Conservation (phyloP, 1,284 basidiomycete genomes). For the Heterobasidion parviporum region DNA sequence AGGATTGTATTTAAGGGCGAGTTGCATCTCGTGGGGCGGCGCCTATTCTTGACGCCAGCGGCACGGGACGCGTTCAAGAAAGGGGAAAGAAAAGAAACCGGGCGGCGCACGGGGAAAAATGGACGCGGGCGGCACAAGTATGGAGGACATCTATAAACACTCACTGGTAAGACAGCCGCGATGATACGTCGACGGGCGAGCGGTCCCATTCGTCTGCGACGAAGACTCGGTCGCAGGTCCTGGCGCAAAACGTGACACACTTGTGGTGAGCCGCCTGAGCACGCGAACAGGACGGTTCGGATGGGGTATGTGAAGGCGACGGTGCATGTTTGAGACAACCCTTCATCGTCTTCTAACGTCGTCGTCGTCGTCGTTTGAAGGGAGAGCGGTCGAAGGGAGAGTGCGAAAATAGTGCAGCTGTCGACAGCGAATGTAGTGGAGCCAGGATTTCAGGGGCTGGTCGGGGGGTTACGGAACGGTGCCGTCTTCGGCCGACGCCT, state of each 20-base stretch:
- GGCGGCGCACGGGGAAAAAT: not conserved
- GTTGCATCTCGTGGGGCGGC: not conserved
- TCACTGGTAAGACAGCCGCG: constrained; percentile 19
- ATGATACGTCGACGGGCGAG: constrained; percentile 19
- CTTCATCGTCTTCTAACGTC: not conserved
- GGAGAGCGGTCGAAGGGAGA: no score
- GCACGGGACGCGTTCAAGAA: not conserved
- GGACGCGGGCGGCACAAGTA: constrained; percentile 1
- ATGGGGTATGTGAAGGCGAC: not conserved
- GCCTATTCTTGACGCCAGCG: not conserved
- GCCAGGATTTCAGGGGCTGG: no score
- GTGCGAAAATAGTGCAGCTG: no score
- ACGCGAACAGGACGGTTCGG: not conserved
- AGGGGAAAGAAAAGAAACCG: not conserved
- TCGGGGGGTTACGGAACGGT: not conserved
- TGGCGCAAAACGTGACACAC: constrained; percentile 17
- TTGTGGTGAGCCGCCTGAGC: constrained; percentile 9
- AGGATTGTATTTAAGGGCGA: not conserved
- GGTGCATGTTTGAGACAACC: not conserved
- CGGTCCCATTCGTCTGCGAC: constrained; percentile 23
- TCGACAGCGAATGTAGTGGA: no score
- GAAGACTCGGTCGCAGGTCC: constrained; percentile 15
- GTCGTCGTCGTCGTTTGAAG: not conserved
- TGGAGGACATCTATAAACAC: constrained; percentile 1
- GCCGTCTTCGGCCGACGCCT: no score